Percentiles rank a stretch among this genome's conserved stretches.
Evolutionary conservation across 1,139 yeast species (phyloP).

Genomic region (Meyerozyma smithsonii): DNA sequence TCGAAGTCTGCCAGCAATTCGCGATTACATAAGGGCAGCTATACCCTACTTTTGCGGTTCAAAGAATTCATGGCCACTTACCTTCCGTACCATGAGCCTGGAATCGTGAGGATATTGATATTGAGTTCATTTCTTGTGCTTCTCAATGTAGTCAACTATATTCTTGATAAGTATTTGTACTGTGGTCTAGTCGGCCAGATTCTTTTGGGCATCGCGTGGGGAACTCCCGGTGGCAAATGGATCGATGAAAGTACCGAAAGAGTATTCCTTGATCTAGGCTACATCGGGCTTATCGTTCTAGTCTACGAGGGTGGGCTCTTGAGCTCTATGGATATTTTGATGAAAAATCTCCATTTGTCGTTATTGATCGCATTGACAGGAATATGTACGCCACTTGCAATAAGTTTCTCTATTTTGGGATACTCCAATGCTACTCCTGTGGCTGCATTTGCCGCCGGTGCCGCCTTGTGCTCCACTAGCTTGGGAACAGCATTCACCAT

Average conservation of each 20-base stretch:
- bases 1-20: too few relatives aligned
- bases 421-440: conserved; percentile 2
- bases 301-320: conserved; percentile 1
- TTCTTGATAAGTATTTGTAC: background rate
- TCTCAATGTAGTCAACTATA: background rate
- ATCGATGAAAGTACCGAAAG: background rate
- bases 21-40: too few relatives aligned
- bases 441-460: conserved; percentile 2
- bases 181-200: conserved; percentile 2
- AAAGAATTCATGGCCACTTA: background rate
- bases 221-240: conserved; percentile 2
- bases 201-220: conserved; percentile 1
- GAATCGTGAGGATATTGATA: background rate
- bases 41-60: too few relatives aligned
- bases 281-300: background rate
- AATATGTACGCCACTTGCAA: background rate
- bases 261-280: background rate
- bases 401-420: conserved; percentile 1
- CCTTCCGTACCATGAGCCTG: conserved; percentile 2
- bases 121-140: background rate
- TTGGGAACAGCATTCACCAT: conserved; percentile 1
- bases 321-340: background rate
- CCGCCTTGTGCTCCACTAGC: conserved; percentile 1
- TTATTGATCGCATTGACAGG: background rate
- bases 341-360: conserved; percentile 1